phyloP scores from a whole-genome alignment of 139 green algal genomes.

The Volvox reticuliferus region DNA sequence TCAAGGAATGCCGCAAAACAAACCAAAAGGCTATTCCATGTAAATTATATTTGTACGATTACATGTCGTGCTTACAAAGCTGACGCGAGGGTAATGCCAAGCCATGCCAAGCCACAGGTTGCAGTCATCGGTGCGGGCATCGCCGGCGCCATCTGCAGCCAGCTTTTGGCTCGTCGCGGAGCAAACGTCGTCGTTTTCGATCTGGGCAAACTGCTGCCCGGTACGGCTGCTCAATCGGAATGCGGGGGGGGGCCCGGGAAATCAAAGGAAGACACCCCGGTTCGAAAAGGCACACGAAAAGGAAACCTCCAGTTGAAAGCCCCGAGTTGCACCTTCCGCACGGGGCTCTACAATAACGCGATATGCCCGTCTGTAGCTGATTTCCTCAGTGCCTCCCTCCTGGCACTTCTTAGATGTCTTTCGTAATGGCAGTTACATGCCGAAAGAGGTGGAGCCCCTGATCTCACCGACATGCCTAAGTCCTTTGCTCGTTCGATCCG shows the following conservation, averaged over 20 bases:
- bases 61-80: not conserved
- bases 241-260: not conserved
- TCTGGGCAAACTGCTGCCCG: not conserved
- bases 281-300: not conserved
- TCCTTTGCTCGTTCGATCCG: too few species aligned
- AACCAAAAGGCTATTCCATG: not conserved
- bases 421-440: too few species aligned
- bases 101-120: not conserved
- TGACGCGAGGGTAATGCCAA: not conserved
- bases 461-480: too few species aligned
- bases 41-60: not conserved
- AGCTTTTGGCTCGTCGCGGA: not conserved
- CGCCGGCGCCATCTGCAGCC: not conserved
- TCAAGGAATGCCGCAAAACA: not conserved
- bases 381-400: not conserved
- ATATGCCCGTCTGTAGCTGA: not conserved
- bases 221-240: not conserved
- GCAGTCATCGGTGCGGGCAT: not conserved
- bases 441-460: too few species aligned
- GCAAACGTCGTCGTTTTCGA: conserved; percentile 1
- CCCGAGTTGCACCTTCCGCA: not conserved
- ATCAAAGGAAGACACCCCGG: not conserved
- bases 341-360: not conserved
- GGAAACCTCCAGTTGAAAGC: not conserved
- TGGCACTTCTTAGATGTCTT: too few species aligned